These are phyloP conservation scores for Cyclaneusma minus DNA, from an alignment of 2,329 filamentous ascomycete species.

Conservation along the genomic window DNA sequence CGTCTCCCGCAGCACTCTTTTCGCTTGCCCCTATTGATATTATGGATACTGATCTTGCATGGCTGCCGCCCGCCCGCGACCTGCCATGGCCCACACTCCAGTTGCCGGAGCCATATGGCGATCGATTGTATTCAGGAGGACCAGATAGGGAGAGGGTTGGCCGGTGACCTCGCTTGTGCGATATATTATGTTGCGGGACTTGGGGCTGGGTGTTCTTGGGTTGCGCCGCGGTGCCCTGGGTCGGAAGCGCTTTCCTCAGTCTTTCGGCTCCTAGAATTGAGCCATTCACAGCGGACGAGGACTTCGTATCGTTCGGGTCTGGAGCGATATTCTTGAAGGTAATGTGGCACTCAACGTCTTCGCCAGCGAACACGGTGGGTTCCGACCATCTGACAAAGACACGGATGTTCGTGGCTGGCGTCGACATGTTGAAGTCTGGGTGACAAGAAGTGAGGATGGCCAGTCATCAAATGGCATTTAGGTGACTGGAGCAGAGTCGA, in stretches of 20 bases:
- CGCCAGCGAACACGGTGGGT: constrained; percentile 87
- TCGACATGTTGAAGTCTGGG: constrained; percentile 15
- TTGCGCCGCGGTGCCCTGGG: constrained; percentile 3
- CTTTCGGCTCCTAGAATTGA: constrained; percentile 11
- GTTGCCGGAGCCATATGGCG: constrained; percentile 7
- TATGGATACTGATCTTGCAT: constrained; percentile 68
- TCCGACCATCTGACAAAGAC: constrained; percentile 94
- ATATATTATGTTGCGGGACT: constrained; percentile 7
- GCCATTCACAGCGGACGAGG: constrained; percentile 12
- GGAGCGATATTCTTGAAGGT: constrained; percentile 73
- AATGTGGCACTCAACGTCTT: constrained; percentile 89
- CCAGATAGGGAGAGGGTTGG: constrained; percentile 50
- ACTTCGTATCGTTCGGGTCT: constrained; percentile 8
- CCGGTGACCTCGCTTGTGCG: constrained; percentile 39
- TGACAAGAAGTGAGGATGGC: no score
- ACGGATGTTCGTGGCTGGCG: constrained; percentile 60
- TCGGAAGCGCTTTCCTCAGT: constrained; percentile 16
- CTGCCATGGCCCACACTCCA: constrained; percentile 11
- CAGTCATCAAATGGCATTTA: no score
- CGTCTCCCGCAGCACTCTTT: constrained; percentile 12
- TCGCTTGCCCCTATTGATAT: constrained; percentile 54
- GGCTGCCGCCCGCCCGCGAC: constrained; percentile 26
- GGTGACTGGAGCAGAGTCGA: no score
- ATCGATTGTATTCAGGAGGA: constrained; percentile 19
- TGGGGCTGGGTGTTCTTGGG: constrained; percentile 11